phyloP scores from a whole-genome alignment of 2,329 filamentous ascomycete genomes.

The Fusarium sp. region DNA sequence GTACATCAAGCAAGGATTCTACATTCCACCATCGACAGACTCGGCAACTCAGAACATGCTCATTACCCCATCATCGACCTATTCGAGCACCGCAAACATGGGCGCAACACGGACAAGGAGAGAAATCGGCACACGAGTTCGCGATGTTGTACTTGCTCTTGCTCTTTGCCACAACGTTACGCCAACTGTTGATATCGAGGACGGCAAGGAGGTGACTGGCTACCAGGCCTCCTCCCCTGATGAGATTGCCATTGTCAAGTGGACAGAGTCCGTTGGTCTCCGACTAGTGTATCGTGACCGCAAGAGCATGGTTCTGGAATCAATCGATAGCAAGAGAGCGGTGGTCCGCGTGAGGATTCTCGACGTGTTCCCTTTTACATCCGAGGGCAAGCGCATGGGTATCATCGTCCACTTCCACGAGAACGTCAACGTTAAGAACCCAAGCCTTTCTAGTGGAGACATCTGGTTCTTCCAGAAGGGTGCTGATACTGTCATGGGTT shows the following conservation, averaged over 20 bases:
- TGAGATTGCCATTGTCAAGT: constrained; percentile 97
- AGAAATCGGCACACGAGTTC: constrained; percentile 93
- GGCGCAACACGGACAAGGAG: constrained; percentile 86
- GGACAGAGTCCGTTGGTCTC: constrained; percentile 93
- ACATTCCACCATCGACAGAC: constrained; percentile 64
- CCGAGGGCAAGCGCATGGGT: constrained; percentile 98
- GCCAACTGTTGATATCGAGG: constrained; percentile 82
- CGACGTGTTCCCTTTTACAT: constrained; percentile 97
- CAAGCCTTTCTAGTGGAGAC: constrained; percentile 75
- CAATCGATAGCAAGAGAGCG: constrained; percentile 78
- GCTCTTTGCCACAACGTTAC: constrained; percentile 98
- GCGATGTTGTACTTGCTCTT: constrained; percentile 92
- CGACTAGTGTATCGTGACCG: constrained; percentile 89
- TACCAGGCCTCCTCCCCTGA: constrained; percentile 98
- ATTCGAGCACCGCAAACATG: constrained; percentile 72
- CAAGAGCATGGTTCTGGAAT: constrained; percentile 86
- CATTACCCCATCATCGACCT: constrained; percentile 83
- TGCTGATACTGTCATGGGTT: constrained; percentile 97
- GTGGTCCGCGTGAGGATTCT: constrained; percentile 91
- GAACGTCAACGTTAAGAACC: constrained; percentile 63
- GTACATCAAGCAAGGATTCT: constrained; percentile 89
- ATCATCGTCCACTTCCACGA: constrained; percentile 91
- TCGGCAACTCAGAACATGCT: constrained; percentile 66
- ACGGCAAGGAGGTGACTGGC: constrained; percentile 82
- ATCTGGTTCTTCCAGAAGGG: constrained; percentile 99